Evolutionary conservation across 352 stramenopile species (phyloP).

Genomic region (Globisporangium barbulae): DNA sequence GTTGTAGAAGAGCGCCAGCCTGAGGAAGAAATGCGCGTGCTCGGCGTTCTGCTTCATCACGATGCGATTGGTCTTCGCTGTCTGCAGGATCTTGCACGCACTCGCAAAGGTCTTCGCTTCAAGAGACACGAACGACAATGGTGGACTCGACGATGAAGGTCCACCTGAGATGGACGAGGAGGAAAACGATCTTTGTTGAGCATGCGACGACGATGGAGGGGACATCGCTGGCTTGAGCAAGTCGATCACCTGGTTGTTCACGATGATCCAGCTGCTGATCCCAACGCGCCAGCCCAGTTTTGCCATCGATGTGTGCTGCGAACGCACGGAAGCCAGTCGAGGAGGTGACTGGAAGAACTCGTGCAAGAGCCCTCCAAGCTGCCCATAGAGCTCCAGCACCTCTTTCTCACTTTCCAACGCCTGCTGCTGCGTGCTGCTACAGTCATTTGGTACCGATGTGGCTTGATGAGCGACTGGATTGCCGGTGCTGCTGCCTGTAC

Average conservation of each 20-base stretch:
- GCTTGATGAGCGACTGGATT: background rate
- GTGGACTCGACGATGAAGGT: background rate
- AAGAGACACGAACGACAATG: constrained; percentile 48
- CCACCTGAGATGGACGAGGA: background rate
- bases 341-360: constrained; percentile 34
- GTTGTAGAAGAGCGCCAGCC: constrained; percentile 52
- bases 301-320: constrained; percentile 6
- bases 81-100: constrained; percentile 58
- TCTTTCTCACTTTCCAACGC: constrained; percentile 24
- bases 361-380: constrained; percentile 48
- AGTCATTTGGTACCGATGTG: background rate
- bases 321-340: background rate
- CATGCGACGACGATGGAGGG: background rate
- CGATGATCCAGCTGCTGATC: constrained; percentile 71
- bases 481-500: constrained; percentile 20
- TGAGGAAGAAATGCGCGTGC: constrained; percentile 67
- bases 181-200: background rate
- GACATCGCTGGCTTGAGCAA: constrained; percentile 32
- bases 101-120: constrained; percentile 39
- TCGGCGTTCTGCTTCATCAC: constrained; percentile 62
- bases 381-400: constrained; percentile 51
- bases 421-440: background rate
- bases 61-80: constrained; percentile 70
- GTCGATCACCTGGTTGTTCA: constrained; percentile 60
- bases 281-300: constrained; percentile 38